These are phyloP conservation scores for Pythium vanterpoolii DNA, from an alignment of 352 stramenopile genomes.

Conservation along the genomic window DNA sequence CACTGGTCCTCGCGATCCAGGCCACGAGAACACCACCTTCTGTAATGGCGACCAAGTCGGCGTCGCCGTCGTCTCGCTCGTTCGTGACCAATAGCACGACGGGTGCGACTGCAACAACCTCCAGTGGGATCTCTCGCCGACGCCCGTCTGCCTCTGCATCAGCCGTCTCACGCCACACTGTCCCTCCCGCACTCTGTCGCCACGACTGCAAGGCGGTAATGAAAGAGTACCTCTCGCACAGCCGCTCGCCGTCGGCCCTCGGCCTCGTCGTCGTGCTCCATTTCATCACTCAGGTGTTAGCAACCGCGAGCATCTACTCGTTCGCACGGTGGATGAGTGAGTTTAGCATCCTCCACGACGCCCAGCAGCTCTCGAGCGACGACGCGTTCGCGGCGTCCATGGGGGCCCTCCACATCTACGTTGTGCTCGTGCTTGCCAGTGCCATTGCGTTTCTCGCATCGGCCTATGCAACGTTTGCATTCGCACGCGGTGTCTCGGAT, in stretches of 20 bases:
- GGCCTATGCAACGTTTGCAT: constrained; percentile 22
- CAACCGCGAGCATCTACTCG: constrained; percentile 32
- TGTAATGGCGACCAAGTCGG: background rate
- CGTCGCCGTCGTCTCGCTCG: background rate
- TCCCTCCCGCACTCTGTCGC: constrained; percentile 9
- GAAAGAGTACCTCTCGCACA: constrained; percentile 36
- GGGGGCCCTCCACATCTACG: constrained; percentile 20
- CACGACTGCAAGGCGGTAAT: constrained; percentile 20
- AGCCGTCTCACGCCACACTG: background rate
- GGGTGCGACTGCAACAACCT: background rate
- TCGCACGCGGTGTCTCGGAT: constrained; percentile 16
- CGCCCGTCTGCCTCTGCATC: background rate
- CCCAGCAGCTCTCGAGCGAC: constrained; percentile 1
- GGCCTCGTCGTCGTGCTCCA: constrained; percentile 30
- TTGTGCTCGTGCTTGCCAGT: constrained; percentile 14
- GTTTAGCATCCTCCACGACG: constrained; percentile 11
- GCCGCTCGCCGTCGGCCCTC: constrained; percentile 22
- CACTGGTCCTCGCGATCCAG: constrained; percentile 27
- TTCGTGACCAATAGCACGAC: background rate
- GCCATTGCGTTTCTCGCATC: constrained; percentile 14
- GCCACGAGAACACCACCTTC: background rate
- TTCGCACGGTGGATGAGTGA: constrained; percentile 38
- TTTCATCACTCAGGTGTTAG: constrained; percentile 31
- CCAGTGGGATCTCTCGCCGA: background rate
- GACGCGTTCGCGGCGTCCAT: constrained; percentile 17